Conservation (phyloP, 139 green algal species). For the Chlamydomonas sphaeroides region DNA sequence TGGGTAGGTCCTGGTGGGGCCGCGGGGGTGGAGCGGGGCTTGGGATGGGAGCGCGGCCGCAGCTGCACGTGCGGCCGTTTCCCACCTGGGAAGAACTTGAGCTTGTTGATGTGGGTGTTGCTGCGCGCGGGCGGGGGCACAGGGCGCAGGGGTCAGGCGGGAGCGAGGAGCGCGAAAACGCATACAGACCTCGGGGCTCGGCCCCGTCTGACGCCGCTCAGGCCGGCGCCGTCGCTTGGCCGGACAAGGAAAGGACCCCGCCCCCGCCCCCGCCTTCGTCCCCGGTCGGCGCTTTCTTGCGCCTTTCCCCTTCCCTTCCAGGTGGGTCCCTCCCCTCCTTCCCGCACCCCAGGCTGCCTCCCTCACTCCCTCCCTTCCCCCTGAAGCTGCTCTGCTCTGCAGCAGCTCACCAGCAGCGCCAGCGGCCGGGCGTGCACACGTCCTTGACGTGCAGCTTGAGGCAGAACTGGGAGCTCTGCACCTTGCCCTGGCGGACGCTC, state of each 20-base stretch:
- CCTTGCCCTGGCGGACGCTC: neutral
- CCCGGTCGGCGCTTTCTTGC: too few species aligned
- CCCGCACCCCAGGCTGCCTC: too few species aligned
- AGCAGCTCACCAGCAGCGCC: neutral
- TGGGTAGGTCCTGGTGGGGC: too few species aligned
- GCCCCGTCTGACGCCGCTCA: too few species aligned
- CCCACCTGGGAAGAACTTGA: conserved; percentile 40
- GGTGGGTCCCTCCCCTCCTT: too few species aligned
- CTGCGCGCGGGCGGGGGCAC: neutral
- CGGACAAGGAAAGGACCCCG: neutral
- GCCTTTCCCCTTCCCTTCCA: too few species aligned
- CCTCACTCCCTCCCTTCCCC: neutral
- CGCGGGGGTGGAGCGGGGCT: neutral
- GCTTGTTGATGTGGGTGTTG: conserved; percentile 21
- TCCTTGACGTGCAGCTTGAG: neutral
- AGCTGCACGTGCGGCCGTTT: neutral
- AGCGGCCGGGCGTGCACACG: neutral
- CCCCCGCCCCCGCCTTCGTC: too few species aligned
- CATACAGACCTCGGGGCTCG: neutral
- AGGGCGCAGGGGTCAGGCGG: too few species aligned
- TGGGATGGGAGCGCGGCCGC: neutral
- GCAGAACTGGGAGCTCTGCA: neutral
- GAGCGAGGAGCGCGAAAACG: neutral
- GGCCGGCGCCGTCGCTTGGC: too few species aligned
- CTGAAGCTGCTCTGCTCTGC: neutral